Conservation (phyloP, 2,329 filamentous ascomycete genomes). For the Alternaria rosae region DNA sequence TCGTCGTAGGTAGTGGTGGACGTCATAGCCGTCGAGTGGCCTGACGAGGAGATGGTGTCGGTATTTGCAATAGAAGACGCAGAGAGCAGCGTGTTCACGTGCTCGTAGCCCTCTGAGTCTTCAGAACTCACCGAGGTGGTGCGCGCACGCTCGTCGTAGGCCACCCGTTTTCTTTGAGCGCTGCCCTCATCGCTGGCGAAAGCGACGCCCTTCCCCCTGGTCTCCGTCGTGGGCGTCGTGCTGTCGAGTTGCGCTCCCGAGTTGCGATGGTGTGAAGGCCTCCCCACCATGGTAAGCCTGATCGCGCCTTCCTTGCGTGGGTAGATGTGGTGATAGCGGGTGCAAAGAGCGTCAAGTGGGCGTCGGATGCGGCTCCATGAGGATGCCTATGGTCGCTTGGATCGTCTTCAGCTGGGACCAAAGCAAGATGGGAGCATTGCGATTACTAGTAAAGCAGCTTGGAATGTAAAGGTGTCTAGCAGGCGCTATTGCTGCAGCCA, state of each 20-base stretch:
- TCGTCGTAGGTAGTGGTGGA: slow-evolving; percentile 43
- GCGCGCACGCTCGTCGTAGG: slow-evolving; percentile 13
- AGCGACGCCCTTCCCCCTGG: slow-evolving; percentile 32
- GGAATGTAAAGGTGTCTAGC: slow-evolving; percentile 3
- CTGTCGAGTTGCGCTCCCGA: slow-evolving; percentile 20
- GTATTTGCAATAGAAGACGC: slow-evolving; percentile 40
- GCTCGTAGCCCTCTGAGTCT: slow-evolving; percentile 15
- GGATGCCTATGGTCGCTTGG: slow-evolving; percentile 1
- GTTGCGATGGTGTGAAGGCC: slow-evolving; percentile 11
- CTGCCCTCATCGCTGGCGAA: slow-evolving; percentile 30
- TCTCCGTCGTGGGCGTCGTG: slow-evolving; percentile 16
- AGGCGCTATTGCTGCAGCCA: slow-evolving; percentile 13
- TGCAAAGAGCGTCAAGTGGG: slow-evolving; percentile 5
- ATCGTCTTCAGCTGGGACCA: slow-evolving; percentile 1
- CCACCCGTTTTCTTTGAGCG: neutral
- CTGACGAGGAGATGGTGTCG: slow-evolving; percentile 40
- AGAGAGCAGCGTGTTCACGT: slow-evolving; percentile 37
- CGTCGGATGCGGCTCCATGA: neutral
- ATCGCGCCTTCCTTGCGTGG: slow-evolving; percentile 1
- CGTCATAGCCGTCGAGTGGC: slow-evolving; percentile 45
- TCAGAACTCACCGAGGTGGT: slow-evolving; percentile 29
- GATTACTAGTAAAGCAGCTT: neutral
- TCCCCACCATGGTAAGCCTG: slow-evolving; percentile 34
- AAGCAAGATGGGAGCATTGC: slow-evolving; percentile 9
- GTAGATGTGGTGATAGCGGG: slow-evolving; percentile 7